These are phyloP conservation scores for Venturiaceae sp. DNA, from an alignment of 2,329 filamentous ascomycete species.

Conservation along the genomic window DNA sequence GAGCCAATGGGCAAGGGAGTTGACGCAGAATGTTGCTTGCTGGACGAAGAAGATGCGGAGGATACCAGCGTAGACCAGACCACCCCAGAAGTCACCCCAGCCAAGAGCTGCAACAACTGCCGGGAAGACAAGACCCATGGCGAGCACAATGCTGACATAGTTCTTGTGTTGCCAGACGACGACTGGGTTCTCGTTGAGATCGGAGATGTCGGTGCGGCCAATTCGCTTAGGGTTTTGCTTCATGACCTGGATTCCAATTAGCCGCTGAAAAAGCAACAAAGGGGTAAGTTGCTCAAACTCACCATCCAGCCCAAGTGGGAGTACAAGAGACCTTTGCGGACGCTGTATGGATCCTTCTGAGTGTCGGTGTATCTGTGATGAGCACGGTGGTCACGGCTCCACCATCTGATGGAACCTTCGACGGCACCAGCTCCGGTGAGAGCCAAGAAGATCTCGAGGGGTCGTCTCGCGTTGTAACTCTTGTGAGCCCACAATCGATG, in stretches of 20 bases:
- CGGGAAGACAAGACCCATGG: slow-evolving; percentile 39
- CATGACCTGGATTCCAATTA: slow-evolving; percentile 20
- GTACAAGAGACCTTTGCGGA: slow-evolving; percentile 41
- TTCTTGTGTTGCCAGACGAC: slow-evolving; percentile 41
- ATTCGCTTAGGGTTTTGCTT: slow-evolving; percentile 45
- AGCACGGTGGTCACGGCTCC: slow-evolving; percentile 39
- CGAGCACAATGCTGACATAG: slow-evolving; percentile 37
- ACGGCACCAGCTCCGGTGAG: slow-evolving; percentile 38
- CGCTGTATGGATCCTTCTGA: slow-evolving; percentile 42
- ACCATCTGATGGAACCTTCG: slow-evolving; percentile 41
- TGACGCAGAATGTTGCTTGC: slow-evolving; percentile 45
- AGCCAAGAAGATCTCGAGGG: slow-evolving; percentile 39
- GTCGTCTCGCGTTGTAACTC: slow-evolving; percentile 33
- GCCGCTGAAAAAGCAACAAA: not conserved
- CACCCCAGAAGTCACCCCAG: slow-evolving; percentile 40
- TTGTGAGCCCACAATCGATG: slow-evolving; percentile 34
- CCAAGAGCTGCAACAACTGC: slow-evolving; percentile 37
- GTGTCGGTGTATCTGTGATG: slow-evolving; percentile 45
- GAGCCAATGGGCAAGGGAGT: slow-evolving; percentile 44
- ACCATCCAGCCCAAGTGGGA: slow-evolving; percentile 44
- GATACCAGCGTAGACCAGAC: slow-evolving; percentile 42
- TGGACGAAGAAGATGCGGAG: slow-evolving; percentile 43
- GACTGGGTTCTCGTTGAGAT: slow-evolving; percentile 40
- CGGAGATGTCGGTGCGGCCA: slow-evolving; percentile 41
- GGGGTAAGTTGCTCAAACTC: not conserved